Base-by-base conservation (phyloP, 768 basidiomycete species). In the Asterophora lycoperdoides region DNA sequence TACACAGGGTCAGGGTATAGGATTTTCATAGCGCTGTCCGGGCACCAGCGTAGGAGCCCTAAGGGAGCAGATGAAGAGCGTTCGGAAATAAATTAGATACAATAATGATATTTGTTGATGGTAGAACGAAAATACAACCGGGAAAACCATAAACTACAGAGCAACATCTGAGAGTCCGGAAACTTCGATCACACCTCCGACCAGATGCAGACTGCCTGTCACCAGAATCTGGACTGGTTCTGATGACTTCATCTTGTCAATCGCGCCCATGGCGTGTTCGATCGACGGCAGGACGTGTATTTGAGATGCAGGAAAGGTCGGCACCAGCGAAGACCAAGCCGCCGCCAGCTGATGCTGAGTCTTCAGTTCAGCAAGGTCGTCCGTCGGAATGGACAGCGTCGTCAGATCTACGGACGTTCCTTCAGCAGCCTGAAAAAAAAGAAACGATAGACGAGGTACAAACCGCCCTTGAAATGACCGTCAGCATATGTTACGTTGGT, bases 401-500 rank as follows among this genome's bases (percentile, higher is more conserved):
- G 85, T 85, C 34, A 97, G 69, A 65, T 99, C 95, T 96, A 56
- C 14, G 18, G 32, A 20, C 17, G 40, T 10, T 34, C 8, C 46
- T 33, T 28, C 17, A 46, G 41, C 33, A 20, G 13, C 28, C 6
- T 23, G 23, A 23, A 6, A 41, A 23, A 6, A 41, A 15, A 40
- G 10, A 8, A 30, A 5, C 4, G n/a, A n/a, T 4, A 2, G 39
- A 26, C 10, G 26, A 34, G 30, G n/a, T 42, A 58, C 68, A 45
- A 57, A 92, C 95, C 95, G 44, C 89, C 88, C 71, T 97, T 98
- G 63, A 83, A 97, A 28, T 76, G 73, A 0, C 96, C 96, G 54
- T 90, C 84, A 1, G 80, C 76, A 60, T 95, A 99, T 0, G 96
- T 99, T 28, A 96, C 88, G 64, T 98, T 99, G 41, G 93, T 84